These are phyloP conservation scores for Monilinia fructigena DNA, from an alignment of 2,329 filamentous ascomycete genomes.

Conservation along the genomic window DNA sequence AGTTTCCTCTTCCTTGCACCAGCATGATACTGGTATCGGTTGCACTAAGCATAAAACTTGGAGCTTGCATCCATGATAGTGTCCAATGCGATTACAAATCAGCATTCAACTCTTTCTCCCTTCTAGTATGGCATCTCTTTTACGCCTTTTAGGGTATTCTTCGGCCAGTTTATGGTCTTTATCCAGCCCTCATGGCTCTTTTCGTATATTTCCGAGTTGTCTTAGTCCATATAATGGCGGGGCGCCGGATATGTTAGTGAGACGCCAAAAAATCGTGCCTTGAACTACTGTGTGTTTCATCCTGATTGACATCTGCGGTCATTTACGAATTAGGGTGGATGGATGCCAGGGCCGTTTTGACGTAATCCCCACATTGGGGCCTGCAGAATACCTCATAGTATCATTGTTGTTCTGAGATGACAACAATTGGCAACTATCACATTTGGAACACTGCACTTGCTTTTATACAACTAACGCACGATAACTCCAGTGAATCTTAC, in stretches of 20 bases:
- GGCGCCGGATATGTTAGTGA: slow-evolving; percentile 5
- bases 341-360: slow-evolving; percentile 16
- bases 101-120: background rate
- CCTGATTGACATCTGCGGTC: slow-evolving; percentile 21
- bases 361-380: background rate
- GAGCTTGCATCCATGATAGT: slow-evolving; percentile 7
- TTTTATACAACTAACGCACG: slow-evolving; percentile 9
- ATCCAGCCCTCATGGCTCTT: slow-evolving; percentile 2
- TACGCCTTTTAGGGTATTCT: slow-evolving; percentile 10
- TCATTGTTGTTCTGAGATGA: slow-evolving; percentile 6
- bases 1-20: background rate
- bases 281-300: slow-evolving; percentile 20
- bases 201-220: slow-evolving; percentile 4
- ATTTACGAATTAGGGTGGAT: slow-evolving; percentile 14
- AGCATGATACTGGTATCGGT: background rate
- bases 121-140: background rate
- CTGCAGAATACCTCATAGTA: background rate
- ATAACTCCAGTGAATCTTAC: slow-evolving; percentile 10
- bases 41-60: slow-evolving; percentile 10
- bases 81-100: slow-evolving; percentile 2
- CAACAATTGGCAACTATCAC: slow-evolving; percentile 6
- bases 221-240: background rate
- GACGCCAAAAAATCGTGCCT: slow-evolving; percentile 11
- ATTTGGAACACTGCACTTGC: background rate
- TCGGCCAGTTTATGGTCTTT: slow-evolving; percentile 1